Evolutionary conservation across 2,329 filamentous ascomycete genomes (phyloP), one percentile per base, ranked within the genome.

Genomic region (Parastagonospora avenae): DNA sequence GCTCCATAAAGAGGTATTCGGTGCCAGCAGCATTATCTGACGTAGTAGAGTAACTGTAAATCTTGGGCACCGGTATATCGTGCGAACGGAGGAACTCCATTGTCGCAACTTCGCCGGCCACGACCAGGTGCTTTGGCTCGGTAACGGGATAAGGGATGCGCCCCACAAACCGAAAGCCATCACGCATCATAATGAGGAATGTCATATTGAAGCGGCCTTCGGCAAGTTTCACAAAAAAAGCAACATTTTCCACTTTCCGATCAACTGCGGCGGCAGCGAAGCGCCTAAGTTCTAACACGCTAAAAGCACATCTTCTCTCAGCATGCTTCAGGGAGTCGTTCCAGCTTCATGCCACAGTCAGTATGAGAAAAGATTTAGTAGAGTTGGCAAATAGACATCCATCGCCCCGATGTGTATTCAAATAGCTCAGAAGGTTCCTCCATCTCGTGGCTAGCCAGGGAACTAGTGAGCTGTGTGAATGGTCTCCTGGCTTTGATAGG

Each of bases 1-100:
- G 65, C 50, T 75, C 74, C 54, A 77, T 66, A 5, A 77, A 60
- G 15, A 78, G 60, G 27, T 74, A 77, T 60, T 76, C 74, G 2
- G 69, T 66, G 0, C 73, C 69, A 45, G 74, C 68, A 8, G 72
- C 52, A 54, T 77, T 78, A 14, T 73, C 59, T 4, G 45, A 46
- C 24, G 65, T 67, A 29, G 68, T 37, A 8, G 68, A 73, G 55
- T 74, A 76, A 15, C 55, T 52, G 42, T 70, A 67, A 14, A 77
- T 60, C 45, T 69, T 60, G 0, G 74, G 74, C 10, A 77, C 68
- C 5, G 73, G 74, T 28, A 76, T 48, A 4, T 61, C 57, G 46
- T 74, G 52, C 1, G 55, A 58, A 16, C 55, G 62, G 19, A 77
- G 60, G 44, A 71, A 65, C 7, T 66, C 61, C 28, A 76, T 66